A percentile compares a stretch with the other conserved stretches of the same genome.
phyloP scores from a whole-genome alignment of 2,329 filamentous ascomycete species.

The Trichoderma endophyticum region DNA sequence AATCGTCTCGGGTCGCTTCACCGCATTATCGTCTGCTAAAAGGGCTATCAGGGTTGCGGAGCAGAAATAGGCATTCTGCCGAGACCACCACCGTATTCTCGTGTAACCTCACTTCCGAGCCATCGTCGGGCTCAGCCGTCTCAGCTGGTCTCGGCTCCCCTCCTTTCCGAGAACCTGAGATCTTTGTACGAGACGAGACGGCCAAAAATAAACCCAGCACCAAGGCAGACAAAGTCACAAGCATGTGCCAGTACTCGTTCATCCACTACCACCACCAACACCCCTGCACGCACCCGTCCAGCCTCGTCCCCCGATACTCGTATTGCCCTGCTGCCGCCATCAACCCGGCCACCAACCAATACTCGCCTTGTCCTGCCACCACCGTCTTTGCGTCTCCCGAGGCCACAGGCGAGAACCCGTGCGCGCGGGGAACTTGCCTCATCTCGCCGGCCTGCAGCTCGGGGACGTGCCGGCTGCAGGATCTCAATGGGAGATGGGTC shows the following conservation, averaged over 20 bases:
- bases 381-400: slow-evolving; percentile 32
- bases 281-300: slow-evolving; percentile 41
- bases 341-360: slow-evolving; percentile 29
- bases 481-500: slow-evolving; percentile 47
- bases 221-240: background rate
- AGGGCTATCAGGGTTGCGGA: background rate
- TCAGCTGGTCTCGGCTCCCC: background rate
- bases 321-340: slow-evolving; percentile 39
- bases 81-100: slow-evolving; percentile 22
- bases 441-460: slow-evolving; percentile 45
- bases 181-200: background rate
- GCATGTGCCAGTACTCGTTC: slow-evolving; percentile 51
- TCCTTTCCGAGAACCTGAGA: background rate
- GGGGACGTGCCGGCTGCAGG: slow-evolving; percentile 47
- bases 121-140: slow-evolving; percentile 9
- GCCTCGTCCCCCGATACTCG: slow-evolving; percentile 42
- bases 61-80: slow-evolving; percentile 21
- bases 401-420: slow-evolving; percentile 40
- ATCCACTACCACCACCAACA: slow-evolving; percentile 50
- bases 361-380: slow-evolving; percentile 24
- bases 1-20: background rate
- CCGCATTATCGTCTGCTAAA: background rate
- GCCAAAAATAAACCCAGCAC: background rate
- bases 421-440: slow-evolving; percentile 45
- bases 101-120: slow-evolving; percentile 18